These are phyloP conservation scores for Ramalina peruviana DNA, from an alignment of 495 filamentous ascomycete genomes.

Conservation along the genomic window DNA sequence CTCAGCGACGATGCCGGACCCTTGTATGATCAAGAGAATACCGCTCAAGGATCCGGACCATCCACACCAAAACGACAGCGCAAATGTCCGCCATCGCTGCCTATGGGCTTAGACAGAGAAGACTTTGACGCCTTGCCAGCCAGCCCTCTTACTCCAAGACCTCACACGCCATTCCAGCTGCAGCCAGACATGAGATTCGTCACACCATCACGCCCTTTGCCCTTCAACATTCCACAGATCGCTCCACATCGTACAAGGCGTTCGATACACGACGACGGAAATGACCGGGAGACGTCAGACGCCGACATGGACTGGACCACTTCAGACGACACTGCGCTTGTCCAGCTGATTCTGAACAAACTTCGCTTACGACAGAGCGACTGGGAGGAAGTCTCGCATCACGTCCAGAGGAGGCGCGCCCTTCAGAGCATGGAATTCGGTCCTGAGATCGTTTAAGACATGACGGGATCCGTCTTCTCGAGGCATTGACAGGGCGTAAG, in stretches of 20 bases:
- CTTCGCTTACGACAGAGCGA: constrained; percentile 56
- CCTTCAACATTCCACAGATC: constrained; percentile 19
- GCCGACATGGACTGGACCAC: constrained; percentile 42
- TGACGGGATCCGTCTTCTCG: too few relatives aligned
- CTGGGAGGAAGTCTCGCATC: constrained; percentile 67
- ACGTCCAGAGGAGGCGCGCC: constrained; percentile 17
- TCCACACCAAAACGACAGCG: constrained; percentile 57
- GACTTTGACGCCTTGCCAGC: constrained; percentile 46
- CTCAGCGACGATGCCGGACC: constrained; percentile 30
- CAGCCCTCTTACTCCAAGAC: constrained; percentile 22
- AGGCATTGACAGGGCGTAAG: too few relatives aligned
- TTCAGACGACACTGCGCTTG: constrained; percentile 55
- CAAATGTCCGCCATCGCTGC: constrained; percentile 50
- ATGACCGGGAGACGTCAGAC: background rate
- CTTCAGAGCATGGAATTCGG: constrained; percentile 21
- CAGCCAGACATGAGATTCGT: constrained; percentile 19
- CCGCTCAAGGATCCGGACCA: constrained; percentile 23
- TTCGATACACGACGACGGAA: constrained; percentile 11
- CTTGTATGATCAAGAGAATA: constrained; percentile 19
- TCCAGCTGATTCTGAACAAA: constrained; percentile 63
- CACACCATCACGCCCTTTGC: constrained; percentile 29
- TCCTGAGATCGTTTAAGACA: too few relatives aligned
- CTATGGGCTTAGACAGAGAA: constrained; percentile 47
- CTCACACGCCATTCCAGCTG: constrained; percentile 6
- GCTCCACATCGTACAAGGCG: too few relatives aligned